Evolutionary conservation across 2,329 filamentous ascomycete species (phyloP).

Genomic region (Colletotrichum tofieldiae): DNA sequence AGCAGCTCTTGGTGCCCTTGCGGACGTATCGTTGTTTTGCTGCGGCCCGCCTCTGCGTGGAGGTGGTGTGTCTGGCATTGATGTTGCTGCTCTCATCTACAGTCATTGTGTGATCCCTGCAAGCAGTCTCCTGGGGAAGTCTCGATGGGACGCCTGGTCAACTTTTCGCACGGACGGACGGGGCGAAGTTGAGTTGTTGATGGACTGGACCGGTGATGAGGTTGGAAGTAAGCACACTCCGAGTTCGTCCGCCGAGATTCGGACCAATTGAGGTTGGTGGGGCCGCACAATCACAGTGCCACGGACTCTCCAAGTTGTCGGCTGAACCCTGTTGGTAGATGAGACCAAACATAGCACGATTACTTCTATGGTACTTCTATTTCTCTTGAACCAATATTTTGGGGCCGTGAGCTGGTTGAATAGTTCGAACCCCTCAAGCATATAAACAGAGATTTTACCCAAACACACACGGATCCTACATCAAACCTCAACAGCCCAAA

Average conservation of each 20-base stretch:
- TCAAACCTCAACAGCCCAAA: too few relatives aligned
- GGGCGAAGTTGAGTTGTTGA: neutral
- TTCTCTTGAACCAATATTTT: neutral
- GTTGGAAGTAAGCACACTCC: neutral
- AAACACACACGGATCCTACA: neutral
- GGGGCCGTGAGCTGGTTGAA: too few relatives aligned
- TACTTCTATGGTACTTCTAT: too few relatives aligned
- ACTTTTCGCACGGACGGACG: slow-evolving; percentile 3
- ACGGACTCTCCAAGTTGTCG: too few relatives aligned
- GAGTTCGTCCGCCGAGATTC: slow-evolving; percentile 20
- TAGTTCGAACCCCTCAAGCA: too few relatives aligned
- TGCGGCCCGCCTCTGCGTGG: slow-evolving; percentile 14
- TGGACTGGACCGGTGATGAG: neutral
- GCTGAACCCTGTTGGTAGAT: too few relatives aligned
- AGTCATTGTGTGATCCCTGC: neutral
- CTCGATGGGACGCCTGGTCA: neutral
- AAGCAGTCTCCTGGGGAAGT: neutral
- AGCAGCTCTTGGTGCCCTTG: slow-evolving; percentile 71
- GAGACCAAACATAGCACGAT: too few relatives aligned
- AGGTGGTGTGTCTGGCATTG: neutral
- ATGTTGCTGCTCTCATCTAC: neutral
- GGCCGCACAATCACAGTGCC: neutral
- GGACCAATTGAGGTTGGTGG: neutral
- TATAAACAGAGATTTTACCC: neutral
- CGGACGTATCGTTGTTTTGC: slow-evolving; percentile 59